Evolutionary conservation across 2,329 filamentous ascomycete genomes (phyloP), one percentile per base, ranked within the genome.

Genomic region (Arthrobotrys sphaeroides): DNA sequence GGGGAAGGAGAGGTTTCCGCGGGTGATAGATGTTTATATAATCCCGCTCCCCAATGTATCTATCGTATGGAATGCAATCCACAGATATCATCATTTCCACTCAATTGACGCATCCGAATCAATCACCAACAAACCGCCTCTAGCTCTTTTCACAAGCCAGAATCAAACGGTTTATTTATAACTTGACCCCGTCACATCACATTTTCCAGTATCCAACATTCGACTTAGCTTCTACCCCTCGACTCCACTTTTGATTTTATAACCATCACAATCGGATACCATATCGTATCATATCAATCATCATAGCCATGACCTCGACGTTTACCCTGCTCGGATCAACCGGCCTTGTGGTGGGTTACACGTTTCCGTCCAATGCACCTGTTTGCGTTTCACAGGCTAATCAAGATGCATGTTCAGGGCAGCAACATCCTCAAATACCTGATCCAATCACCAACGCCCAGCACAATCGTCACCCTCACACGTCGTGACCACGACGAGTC

Each of bases 391-490:
- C 45, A n/a, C 47, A 18, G 26, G 31, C 64, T 75, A 75, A 75
- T 36, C n/a, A 31, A 16, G 45, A n/a, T n/a, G 22, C n/a, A n/a
- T 31, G 31, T 45, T 60, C 5, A 75, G 72, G 94, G 94, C 81
- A 88, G 88, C 61, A 85, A 91, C 81, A 94, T 97, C 82, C 89
- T 97, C 80, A 83, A 83, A 64, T 84, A 84, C 49, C 84, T 86
- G 12, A 81, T 85, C 26, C 74, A 81, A 36, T 81, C 83, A 43
- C 78, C 83, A 2, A 78, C 80, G 22, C 78, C 84, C 55, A 81
- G 81, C 40, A 82, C 82, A 13, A 81, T 86, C 47, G 82, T 84
- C 65, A 83, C 84, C 4, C 81, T 86, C 76, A 84, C 84, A 57
- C 84, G 84, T 36, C 83, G 84, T 38, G 80, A 90, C 90, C 80